These are phyloP conservation scores for Phaeomoniella chlamydospora DNA, from an alignment of 2,329 filamentous ascomycete genomes.

Conservation along the genomic window DNA sequence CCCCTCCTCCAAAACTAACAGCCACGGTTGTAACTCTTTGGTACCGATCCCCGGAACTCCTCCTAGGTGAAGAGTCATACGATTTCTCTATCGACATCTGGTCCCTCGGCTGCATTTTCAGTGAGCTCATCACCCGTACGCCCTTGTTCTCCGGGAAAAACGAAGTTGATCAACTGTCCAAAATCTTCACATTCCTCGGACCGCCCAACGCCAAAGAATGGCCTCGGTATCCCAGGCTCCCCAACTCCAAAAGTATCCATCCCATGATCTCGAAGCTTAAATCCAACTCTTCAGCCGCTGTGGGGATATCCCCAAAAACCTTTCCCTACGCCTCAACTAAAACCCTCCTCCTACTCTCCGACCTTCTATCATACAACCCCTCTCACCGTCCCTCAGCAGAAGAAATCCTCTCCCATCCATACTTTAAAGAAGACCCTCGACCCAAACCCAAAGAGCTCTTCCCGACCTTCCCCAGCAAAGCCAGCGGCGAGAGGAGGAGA, in stretches of 20 bases:
- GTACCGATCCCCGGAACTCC: constrained; percentile 85
- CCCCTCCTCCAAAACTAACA: constrained; percentile 64
- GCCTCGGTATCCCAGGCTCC: constrained; percentile 75
- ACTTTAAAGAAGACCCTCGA: constrained; percentile 78
- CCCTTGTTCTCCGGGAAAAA: constrained; percentile 78
- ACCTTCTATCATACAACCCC: constrained; percentile 64
- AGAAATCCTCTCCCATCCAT: constrained; percentile 64
- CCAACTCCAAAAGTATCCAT: constrained; percentile 69
- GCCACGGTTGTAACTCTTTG: constrained; percentile 92
- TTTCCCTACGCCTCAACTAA: constrained; percentile 72
- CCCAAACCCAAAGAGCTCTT: constrained; percentile 88
- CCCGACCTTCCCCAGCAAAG: constrained; percentile 91
- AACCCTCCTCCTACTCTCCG: constrained; percentile 54
- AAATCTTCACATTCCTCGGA: constrained; percentile 81
- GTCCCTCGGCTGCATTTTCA: constrained; percentile 93
- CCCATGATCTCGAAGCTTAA: constrained; percentile 22
- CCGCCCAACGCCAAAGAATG: constrained; percentile 69
- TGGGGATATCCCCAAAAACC: constrained; percentile 51
- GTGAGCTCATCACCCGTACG: constrained; percentile 70
- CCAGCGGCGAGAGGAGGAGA: constrained; percentile 72
- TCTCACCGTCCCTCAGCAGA: constrained; percentile 52
- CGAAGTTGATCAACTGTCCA: constrained; percentile 78
- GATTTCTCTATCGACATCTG: constrained; percentile 75
- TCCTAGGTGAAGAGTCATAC: constrained; percentile 69
- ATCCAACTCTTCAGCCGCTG: constrained; percentile 20